These are phyloP conservation scores for Albugo laibachii DNA, from an alignment of 352 stramenopile genomes.

Conservation along the genomic window DNA sequence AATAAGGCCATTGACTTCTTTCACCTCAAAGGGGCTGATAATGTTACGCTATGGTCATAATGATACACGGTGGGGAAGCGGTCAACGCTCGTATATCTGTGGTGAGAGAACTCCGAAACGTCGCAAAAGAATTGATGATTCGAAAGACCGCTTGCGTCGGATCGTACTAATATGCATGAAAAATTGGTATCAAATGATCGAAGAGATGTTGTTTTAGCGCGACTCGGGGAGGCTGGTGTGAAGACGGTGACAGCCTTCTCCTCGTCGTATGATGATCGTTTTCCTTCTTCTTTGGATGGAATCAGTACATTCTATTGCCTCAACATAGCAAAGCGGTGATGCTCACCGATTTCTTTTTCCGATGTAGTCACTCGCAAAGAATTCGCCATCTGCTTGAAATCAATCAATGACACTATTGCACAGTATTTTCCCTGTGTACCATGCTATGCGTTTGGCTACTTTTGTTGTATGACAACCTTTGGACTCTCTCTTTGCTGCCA, in stretches of 20 bases:
- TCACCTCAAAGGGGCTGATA: too few species aligned
- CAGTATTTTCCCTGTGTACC: conserved; percentile 53
- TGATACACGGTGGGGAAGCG: too few species aligned
- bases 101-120: too few species aligned
- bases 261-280: conserved; percentile 28
- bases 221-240: conserved; percentile 20
- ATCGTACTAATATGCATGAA: too few species aligned
- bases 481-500: conserved; percentile 34
- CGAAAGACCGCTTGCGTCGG: too few species aligned
- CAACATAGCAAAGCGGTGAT: background rate
- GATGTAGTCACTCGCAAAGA: conserved; percentile 35
- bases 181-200: too few species aligned
- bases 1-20: too few species aligned
- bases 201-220: conserved; percentile 15
- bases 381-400: conserved; percentile 55
- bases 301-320: conserved; percentile 23
- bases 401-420: conserved; percentile 52
- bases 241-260: conserved; percentile 34
- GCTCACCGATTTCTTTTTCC: background rate
- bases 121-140: too few species aligned
- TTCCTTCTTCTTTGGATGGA: conserved; percentile 33
- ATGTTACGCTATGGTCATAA: too few species aligned
- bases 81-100: too few species aligned
- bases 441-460: conserved; percentile 45
- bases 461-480: conserved; percentile 40